Evolutionary conservation across 345 rosid genomes (phyloP), one percentile per base, ranked within the genome.

Genomic region (Excoecaria agallocha): DNA sequence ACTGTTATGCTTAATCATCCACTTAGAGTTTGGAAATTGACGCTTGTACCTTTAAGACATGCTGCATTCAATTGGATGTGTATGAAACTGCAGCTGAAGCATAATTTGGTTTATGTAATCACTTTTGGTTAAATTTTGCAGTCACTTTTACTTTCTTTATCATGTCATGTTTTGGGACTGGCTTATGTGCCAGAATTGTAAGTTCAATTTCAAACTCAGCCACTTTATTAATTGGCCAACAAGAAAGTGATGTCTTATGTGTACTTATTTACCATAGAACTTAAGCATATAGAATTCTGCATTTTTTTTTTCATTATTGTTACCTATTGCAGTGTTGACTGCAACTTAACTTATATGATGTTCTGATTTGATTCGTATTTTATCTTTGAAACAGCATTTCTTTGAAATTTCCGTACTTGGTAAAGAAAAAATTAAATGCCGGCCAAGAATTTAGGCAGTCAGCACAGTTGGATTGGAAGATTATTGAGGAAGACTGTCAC

Each of bases 401-500:
- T 30, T 70, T 45, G 80, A 95, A 91, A 79, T 93, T 95, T 79
- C 96, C 94, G 0, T 95, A 95, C 83, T 79, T 95, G 82, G 69
- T 93, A 66, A 80, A n/a, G 78, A 93, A 90, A 87, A 91, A 93
- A 80, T 89, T 89, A 66, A 89, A 76, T 75, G 94, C 89, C 83
- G 98, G 96, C 68, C 91, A 90, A 86, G 97, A 95, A 86, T 80
- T 89, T 64, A 91, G 98, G 82, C 85, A 97, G 68, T 96, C 91
- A 30, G 85, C 99, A 65, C 99, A 95, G 82, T 69, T 95, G 66
- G 93, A 95, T 68, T 95, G 99, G 99, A 85, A 79, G 82, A 76
- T 93, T 73, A 88, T 95, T 77, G 97, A 91, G 79, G 98, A 86
- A 77, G 77, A 89, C 60, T 82, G 79, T 78, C 87, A 90, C 58